Percentiles rank a stretch among this genome's conserved stretches.
Evolutionary conservation across 345 rosid species (phyloP).

Genomic region (Xanthoceras sorbifolium): DNA sequence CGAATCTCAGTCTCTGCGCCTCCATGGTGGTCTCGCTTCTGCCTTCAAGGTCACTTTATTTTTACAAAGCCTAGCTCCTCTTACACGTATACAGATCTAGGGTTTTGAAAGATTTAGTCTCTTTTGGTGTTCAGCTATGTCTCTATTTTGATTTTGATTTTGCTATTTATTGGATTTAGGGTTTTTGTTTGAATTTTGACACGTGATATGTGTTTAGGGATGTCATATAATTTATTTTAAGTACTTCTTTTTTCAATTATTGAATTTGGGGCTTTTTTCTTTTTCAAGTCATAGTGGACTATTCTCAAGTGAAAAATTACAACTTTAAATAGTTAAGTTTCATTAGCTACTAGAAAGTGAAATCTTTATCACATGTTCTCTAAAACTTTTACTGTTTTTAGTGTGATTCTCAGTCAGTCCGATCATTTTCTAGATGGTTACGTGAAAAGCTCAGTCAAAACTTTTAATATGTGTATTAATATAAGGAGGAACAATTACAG

Average conservation of each 20-base stretch:
- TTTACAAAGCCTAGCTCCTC: slow-evolving; percentile 4
- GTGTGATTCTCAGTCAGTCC: background rate
- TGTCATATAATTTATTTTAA: background rate
- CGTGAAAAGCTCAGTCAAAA: background rate
- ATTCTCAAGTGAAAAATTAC: background rate
- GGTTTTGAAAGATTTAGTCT: background rate
- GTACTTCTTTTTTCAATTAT: background rate
- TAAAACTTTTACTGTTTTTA: background rate
- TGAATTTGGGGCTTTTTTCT: background rate
- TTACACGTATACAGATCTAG: background rate
- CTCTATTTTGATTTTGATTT: background rate
- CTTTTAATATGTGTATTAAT: background rate
- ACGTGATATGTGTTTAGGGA: background rate
- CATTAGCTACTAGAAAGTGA: too few species aligned
- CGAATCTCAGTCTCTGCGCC: slow-evolving; percentile 14
- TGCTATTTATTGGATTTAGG: background rate
- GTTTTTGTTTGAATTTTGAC: slow-evolving; percentile 1
- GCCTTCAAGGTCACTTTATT: slow-evolving; percentile 16
- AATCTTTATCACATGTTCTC: too few species aligned
- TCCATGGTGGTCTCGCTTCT: slow-evolving; percentile 7
- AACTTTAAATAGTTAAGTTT: background rate
- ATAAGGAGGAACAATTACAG: background rate
- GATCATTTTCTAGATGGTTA: background rate
- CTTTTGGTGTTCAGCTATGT: background rate
- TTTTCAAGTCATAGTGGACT: background rate